Evolutionary conservation across 148 eudicot genomes (phyloP).

Genomic region (Polygonum maritimum): DNA sequence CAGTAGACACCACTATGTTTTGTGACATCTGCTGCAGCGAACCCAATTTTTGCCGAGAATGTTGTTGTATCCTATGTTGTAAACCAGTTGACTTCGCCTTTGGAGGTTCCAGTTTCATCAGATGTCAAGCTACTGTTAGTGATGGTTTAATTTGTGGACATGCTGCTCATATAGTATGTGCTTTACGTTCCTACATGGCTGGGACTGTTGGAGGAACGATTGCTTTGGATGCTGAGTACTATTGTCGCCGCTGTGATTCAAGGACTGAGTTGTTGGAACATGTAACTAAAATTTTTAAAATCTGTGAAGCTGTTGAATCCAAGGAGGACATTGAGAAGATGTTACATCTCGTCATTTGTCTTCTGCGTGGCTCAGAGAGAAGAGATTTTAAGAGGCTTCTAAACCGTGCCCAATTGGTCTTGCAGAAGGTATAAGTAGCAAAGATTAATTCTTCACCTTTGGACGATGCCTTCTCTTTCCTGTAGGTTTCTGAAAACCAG

Average conservation of each 20-base stretch:
- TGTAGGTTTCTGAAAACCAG: slow-evolving; percentile 10
- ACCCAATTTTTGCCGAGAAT: slow-evolving; percentile 66
- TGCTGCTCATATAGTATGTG: slow-evolving; percentile 67
- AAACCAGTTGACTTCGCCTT: slow-evolving; percentile 29
- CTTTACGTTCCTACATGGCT: slow-evolving; percentile 76
- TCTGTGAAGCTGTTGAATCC: slow-evolving; percentile 47
- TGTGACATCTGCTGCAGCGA: slow-evolving; percentile 83
- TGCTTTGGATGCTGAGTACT: slow-evolving; percentile 77
- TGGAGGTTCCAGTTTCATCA: slow-evolving; percentile 60
- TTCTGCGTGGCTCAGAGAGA: slow-evolving; percentile 60
- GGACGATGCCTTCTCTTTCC: neutral
- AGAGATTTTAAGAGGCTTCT: slow-evolving; percentile 41
- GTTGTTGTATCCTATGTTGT: slow-evolving; percentile 83
- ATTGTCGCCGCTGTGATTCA: slow-evolving; percentile 81
- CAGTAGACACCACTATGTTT: slow-evolving; percentile 30
- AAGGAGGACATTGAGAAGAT: slow-evolving; percentile 42
- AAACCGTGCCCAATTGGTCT: slow-evolving; percentile 32
- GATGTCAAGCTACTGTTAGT: slow-evolving; percentile 41
- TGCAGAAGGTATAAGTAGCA: slow-evolving; percentile 51
- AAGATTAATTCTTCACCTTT: neutral
- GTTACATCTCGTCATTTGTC: slow-evolving; percentile 35
- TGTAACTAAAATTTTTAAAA: slow-evolving; percentile 40
- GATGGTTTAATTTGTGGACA: slow-evolving; percentile 68
- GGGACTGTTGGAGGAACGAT: slow-evolving; percentile 87
- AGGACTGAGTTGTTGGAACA: slow-evolving; percentile 63